Percentiles rank a stretch among this genome's conserved stretches.
phyloP scores from a whole-genome alignment of 169 alveolate species.

The Plasmodium cynomolgi region DNA sequence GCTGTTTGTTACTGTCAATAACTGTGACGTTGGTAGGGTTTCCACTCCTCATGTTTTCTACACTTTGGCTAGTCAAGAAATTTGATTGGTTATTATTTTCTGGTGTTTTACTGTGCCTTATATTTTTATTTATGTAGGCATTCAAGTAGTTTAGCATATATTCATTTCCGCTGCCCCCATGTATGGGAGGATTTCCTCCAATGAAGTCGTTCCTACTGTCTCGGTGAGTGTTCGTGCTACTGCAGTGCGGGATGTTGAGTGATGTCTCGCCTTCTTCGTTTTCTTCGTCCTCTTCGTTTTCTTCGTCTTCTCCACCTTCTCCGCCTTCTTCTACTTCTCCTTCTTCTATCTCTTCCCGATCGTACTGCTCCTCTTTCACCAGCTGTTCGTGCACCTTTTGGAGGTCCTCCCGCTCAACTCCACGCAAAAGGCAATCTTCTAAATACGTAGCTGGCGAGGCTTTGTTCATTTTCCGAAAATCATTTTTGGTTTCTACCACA shows the following conservation, averaged over 20 bases:
- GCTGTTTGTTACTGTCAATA: background rate
- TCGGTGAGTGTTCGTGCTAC: background rate
- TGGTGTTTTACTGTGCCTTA: background rate
- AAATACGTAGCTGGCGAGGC: background rate
- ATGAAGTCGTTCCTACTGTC: background rate
- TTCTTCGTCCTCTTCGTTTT: background rate
- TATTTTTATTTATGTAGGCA: conserved; percentile 13
- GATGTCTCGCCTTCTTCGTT: background rate
- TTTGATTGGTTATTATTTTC: background rate
- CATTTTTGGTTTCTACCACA: conserved; percentile 1
- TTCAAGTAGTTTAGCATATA: conserved; percentile 22
- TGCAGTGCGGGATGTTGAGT: background rate
- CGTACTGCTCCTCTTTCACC: background rate
- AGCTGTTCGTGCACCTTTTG: background rate
- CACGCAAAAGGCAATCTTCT: background rate
- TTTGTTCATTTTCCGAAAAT: background rate
- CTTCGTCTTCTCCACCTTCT: background rate
- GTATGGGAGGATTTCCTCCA: background rate
- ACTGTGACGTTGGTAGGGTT: background rate
- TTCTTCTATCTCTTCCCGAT: background rate
- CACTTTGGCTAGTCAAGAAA: background rate
- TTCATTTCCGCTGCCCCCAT: background rate
- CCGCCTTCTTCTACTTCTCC: no score
- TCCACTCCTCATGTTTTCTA: background rate
- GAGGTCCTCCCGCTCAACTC: background rate